Base-by-base conservation (phyloP, 805 yeast genomes). In the Ogataea zsoltii region DNA sequence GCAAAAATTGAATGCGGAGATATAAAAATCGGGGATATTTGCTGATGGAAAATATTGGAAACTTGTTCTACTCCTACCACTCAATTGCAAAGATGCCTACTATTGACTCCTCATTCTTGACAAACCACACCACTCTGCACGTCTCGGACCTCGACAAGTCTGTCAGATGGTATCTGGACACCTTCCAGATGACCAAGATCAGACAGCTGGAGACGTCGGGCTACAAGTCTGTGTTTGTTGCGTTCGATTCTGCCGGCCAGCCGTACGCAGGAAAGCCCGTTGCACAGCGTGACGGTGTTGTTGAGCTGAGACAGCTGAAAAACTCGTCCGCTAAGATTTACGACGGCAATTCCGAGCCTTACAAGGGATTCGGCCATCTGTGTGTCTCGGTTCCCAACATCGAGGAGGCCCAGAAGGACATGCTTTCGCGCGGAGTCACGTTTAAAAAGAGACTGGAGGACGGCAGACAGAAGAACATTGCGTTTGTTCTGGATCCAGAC, bases 401-500 rank as follows among this genome's bases (percentile, higher is more conserved):
- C 46, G 81, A 68, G 43, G 76, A 63, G 10, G 70, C 82, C 5
- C 89, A 92, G 65, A 68, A 69, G 33, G 64, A 70, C 21, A 72
- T 92, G 48, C 77, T 84, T 51, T 65, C 66, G 1, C 70, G 74
- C 37, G 86, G 84, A 16, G 97, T 85, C 44, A 63, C 68, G 41
- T 92, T 92, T 74, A 80, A 91, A 69, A 94, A 92, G 75, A 87
- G 75, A 61, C 72, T 91, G 54, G 67, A 79, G 31, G 98, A 92
- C 62, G 99, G 99, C 30, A 82, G 97, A 68, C 96, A 88, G 69
- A 83, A 82, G 67, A 77, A 89, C 66, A 91, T 94, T 70, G 98
- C 98, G 0, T 94, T 92, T 67, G 96, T 85, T 6, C 77, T 91
- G 56, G 99, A 94, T 61, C 97, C 98, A 6, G 92, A 92, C 68